phyloP scores from a whole-genome alignment of 345 rosid genomes.

The Euphorbia tirucalli region DNA sequence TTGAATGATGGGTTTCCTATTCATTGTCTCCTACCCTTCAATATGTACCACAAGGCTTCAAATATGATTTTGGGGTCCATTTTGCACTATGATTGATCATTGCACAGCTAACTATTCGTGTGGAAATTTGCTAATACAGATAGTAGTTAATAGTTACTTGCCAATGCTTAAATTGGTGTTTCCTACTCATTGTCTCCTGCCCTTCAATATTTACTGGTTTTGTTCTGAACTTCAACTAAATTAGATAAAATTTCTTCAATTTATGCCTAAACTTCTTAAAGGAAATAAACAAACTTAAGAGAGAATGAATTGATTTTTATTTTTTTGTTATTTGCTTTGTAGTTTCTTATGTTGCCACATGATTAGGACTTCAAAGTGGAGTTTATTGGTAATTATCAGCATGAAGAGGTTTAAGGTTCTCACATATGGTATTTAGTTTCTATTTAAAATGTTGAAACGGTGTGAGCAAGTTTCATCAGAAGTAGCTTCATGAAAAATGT shows the following conservation, averaged over 20 bases:
- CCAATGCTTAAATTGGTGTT: too few species aligned
- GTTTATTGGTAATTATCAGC: neutral
- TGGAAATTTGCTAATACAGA: too few species aligned
- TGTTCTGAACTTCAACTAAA: neutral
- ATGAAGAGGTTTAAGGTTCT: neutral
- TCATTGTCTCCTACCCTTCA: too few species aligned
- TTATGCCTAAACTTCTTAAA: neutral
- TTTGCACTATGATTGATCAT: neutral
- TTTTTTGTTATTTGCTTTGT: neutral
- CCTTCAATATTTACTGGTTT: slow-evolving; percentile 5
- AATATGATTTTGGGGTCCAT: neutral
- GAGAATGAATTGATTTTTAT: neutral
- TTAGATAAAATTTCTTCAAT: neutral
- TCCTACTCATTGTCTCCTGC: too few species aligned
- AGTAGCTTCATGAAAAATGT: too few species aligned
- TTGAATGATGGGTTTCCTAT: too few species aligned
- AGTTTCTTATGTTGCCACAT: neutral
- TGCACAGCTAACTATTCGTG: neutral
- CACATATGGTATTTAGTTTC: neutral
- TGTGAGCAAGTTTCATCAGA: neutral
- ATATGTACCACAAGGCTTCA: neutral
- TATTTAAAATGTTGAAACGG: too few species aligned
- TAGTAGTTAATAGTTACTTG: too few species aligned
- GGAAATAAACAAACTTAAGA: neutral
- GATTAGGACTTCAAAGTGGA: neutral